Evolutionary conservation across 306 rosid genomes (phyloP).

Genomic region (Fagus sylvatica): DNA sequence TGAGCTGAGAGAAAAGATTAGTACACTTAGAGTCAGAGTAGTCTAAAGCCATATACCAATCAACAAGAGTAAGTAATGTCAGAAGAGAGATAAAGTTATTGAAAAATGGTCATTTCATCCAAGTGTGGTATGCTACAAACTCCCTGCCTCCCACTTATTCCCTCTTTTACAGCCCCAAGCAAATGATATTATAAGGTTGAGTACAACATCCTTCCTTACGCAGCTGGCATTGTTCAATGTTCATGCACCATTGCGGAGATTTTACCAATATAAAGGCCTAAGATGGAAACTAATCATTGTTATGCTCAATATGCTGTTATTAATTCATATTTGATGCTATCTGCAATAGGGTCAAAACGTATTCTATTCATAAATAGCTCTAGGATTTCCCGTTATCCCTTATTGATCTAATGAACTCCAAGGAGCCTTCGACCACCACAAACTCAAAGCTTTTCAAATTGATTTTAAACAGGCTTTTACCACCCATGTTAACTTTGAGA

Average conservation of each 20-base stretch:
- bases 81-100: neutral
- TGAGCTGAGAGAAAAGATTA: slow-evolving; percentile 52
- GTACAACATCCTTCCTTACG: neutral
- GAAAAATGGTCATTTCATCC: neutral
- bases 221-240: neutral
- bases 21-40: neutral
- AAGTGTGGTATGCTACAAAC: neutral
- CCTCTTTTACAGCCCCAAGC: neutral
- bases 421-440: too few relatives aligned
- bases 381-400: too few relatives aligned
- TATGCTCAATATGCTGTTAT: neutral
- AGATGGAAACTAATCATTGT: neutral
- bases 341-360: neutral
- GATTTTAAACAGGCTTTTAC: too few relatives aligned
- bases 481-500: too few relatives aligned
- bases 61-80: neutral
- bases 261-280: neutral
- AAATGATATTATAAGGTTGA: neutral
- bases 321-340: neutral
- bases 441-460: too few relatives aligned
- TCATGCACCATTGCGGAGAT: neutral
- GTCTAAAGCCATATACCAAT: slow-evolving; percentile 11
- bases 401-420: too few relatives aligned
- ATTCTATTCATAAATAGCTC: neutral
- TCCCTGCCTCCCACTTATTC: neutral